Evolutionary conservation across 768 basidiomycete species (phyloP).

Genomic region (Sutorius australiensis): DNA sequence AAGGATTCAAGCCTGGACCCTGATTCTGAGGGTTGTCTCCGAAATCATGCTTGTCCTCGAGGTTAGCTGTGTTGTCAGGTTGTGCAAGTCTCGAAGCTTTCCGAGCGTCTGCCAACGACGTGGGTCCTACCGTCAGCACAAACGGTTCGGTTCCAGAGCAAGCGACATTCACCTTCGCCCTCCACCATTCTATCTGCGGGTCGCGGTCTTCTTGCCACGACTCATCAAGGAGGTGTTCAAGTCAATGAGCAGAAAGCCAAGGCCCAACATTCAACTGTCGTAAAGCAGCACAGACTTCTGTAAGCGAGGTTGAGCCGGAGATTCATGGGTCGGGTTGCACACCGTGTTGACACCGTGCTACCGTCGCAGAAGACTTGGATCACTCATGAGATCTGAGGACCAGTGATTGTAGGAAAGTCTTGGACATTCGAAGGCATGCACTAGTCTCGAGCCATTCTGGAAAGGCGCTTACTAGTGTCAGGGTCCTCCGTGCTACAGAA

Average conservation of each 20-base stretch:
- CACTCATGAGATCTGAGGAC: constrained; percentile 3
- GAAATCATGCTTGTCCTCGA: neutral
- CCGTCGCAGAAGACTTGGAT: neutral
- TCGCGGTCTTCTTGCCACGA: constrained; percentile 17
- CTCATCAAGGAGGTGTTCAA: constrained; percentile 9
- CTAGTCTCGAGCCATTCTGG: too few species aligned
- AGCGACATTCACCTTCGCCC: constrained; percentile 4
- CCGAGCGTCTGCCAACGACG: neutral
- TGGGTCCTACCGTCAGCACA: neutral
- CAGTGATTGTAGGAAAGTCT: constrained; percentile 13
- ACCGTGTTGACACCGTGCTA: neutral
- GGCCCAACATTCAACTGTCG: neutral
- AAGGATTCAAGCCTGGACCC: neutral
- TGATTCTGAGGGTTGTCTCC: neutral
- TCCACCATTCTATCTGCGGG: constrained; percentile 2
- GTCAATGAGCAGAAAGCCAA: neutral
- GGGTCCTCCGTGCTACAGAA: too few species aligned
- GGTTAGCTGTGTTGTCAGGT: neutral
- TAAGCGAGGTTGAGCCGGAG: constrained; percentile 4
- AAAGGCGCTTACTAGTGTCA: too few species aligned
- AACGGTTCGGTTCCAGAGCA: neutral
- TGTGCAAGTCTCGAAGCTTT: constrained; percentile 10
- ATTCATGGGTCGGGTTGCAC: neutral
- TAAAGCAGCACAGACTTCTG: too few species aligned
- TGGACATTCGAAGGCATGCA: too few species aligned